Evolutionary conservation across 257 asterid genomes (phyloP).

Genomic region (Echium plantagineum): DNA sequence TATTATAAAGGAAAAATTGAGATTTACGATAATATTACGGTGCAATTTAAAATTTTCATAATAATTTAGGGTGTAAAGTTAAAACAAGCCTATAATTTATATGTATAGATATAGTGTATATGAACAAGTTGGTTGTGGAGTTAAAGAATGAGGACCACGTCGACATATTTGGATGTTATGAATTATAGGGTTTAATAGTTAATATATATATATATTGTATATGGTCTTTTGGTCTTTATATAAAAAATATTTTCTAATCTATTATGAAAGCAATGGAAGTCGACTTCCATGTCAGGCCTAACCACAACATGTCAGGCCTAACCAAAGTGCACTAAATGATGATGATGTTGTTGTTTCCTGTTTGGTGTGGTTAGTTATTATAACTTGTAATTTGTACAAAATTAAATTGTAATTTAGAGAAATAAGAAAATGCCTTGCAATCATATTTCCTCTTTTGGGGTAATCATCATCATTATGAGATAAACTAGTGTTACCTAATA

Average conservation of each 20-base stretch:
- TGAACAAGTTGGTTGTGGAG: not conserved
- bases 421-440: not conserved
- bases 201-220: not conserved
- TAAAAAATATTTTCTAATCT: too few species aligned
- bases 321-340: not conserved
- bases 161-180: not conserved
- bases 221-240: too few species aligned
- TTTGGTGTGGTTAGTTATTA: not conserved
- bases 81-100: too few species aligned
- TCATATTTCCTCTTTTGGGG: not conserved
- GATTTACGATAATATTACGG: too few species aligned
- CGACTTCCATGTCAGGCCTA: not conserved
- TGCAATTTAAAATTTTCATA: too few species aligned
- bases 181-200: not conserved
- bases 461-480: not conserved
- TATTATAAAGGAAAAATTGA: too few species aligned
- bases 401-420: not conserved
- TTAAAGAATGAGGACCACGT: not conserved
- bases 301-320: not conserved
- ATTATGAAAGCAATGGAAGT: not conserved
- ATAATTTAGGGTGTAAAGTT: too few species aligned
- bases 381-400: not conserved
- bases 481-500: too few species aligned
- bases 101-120: too few species aligned
- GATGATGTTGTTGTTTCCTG: not conserved